These are phyloP conservation scores for Daldinia eschscholtzii DNA, from an alignment of 2,329 filamentous ascomycete species.

Conservation along the genomic window DNA sequence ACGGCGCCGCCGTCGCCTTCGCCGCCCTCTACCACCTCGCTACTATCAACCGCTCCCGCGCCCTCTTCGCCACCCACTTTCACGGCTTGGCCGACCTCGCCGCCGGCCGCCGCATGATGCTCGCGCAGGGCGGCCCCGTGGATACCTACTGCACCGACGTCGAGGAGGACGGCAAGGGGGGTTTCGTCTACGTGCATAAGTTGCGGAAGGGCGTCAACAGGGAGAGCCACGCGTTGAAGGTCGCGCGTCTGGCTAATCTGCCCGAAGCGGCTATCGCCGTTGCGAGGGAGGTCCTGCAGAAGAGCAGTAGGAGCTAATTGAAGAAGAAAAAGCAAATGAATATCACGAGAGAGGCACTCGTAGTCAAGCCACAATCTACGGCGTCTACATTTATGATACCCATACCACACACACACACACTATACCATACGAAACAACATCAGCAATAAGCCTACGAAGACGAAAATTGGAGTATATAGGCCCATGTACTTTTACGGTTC, in stretches of 20 bases:
- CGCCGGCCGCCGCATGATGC: slow-evolving; percentile 59
- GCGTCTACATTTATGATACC: slow-evolving; percentile 31
- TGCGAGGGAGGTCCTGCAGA: slow-evolving; percentile 69
- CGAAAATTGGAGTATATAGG: slow-evolving; percentile 6
- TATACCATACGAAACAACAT: not conserved
- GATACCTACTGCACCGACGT: slow-evolving; percentile 92
- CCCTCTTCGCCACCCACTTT: slow-evolving; percentile 96
- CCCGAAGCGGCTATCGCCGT: slow-evolving; percentile 78
- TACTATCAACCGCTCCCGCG: slow-evolving; percentile 79
- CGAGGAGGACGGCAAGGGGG: slow-evolving; percentile 76
- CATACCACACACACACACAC: slow-evolving; percentile 30
- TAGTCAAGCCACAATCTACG: slow-evolving; percentile 9
- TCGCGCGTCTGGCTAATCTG: slow-evolving; percentile 87
- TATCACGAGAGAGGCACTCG: not conserved
- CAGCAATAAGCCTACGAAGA: slow-evolving; percentile 19
- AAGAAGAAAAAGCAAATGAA: not conserved
- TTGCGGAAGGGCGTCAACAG: slow-evolving; percentile 85
- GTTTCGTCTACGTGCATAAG: slow-evolving; percentile 89
- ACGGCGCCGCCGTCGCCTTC: slow-evolving; percentile 90
- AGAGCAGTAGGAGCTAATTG: not conserved
- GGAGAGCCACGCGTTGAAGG: slow-evolving; percentile 91
- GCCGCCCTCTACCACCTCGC: slow-evolving; percentile 89
- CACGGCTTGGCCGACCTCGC: slow-evolving; percentile 86
- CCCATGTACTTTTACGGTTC: slow-evolving; percentile 22
- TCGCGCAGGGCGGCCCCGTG: slow-evolving; percentile 59